A percentile compares a stretch with the other conserved stretches of the same genome.
These are phyloP conservation scores for Graphilbum ipis-grandicollis DNA, from an alignment of 2,329 filamentous ascomycete species.

Conservation along the genomic window DNA sequence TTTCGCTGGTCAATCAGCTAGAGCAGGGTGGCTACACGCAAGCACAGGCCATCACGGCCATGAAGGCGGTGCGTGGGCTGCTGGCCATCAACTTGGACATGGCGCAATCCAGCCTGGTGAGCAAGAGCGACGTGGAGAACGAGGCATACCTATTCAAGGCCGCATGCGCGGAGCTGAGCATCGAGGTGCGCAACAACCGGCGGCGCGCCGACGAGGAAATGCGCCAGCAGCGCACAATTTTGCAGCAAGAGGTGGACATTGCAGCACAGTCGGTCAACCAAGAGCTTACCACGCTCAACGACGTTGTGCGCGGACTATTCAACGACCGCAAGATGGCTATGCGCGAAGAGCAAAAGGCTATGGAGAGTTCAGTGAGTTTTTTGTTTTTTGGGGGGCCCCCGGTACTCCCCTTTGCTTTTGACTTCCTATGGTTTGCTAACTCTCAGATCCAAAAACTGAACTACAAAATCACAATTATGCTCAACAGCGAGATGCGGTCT, in stretches of 20 bases:
- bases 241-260: slow-evolving; percentile 95
- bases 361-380: slow-evolving; percentile 55
- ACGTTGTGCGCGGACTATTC: slow-evolving; percentile 89
- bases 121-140: slow-evolving; percentile 87
- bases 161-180: slow-evolving; percentile 78
- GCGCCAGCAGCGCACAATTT: slow-evolving; percentile 62
- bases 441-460: slow-evolving; percentile 74
- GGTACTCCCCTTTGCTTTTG: background rate
- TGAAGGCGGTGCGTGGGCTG: slow-evolving; percentile 77
- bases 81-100: slow-evolving; percentile 65
- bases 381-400: too few relatives aligned
- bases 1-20: slow-evolving; percentile 70
- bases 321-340: slow-evolving; percentile 91
- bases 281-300: slow-evolving; percentile 64
- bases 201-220: slow-evolving; percentile 64
- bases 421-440: background rate
- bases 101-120: slow-evolving; percentile 65
- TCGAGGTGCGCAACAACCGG: slow-evolving; percentile 66
- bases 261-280: slow-evolving; percentile 70
- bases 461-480: slow-evolving; percentile 82
- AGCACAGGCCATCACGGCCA: slow-evolving; percentile 63
- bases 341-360: slow-evolving; percentile 67
- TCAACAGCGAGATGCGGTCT: slow-evolving; percentile 81
- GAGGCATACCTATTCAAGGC: slow-evolving; percentile 88
- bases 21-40: slow-evolving; percentile 52